Conservation (phyloP, 257 asterid species). For the Plantago major region DNA sequence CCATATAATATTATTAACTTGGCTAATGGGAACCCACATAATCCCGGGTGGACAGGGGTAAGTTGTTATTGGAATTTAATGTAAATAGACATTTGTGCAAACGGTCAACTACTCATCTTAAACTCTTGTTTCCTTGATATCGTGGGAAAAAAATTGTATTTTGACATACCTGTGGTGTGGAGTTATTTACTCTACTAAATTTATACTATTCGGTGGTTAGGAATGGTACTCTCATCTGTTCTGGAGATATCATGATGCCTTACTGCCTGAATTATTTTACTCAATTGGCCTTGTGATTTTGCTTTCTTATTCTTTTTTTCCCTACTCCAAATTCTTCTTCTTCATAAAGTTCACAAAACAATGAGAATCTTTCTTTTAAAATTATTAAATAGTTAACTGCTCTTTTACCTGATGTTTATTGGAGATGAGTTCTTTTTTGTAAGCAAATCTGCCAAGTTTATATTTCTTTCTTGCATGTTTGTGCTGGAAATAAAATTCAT, state of each 20-base stretch:
- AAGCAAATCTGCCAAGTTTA: slow-evolving; percentile 8
- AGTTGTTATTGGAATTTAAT: slow-evolving; percentile 21
- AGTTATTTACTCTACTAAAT: background rate
- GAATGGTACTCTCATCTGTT: no score
- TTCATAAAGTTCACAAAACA: background rate
- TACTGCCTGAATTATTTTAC: no score
- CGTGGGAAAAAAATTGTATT: background rate
- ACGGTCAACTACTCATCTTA: background rate
- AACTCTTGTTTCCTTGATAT: background rate
- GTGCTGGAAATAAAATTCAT: slow-evolving; percentile 6
- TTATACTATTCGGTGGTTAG: no score
- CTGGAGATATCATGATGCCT: no score
- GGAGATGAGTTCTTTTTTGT: slow-evolving; percentile 3
- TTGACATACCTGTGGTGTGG: background rate
- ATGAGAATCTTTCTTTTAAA: background rate
- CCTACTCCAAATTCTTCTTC: no score
- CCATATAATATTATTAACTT: slow-evolving; percentile 88
- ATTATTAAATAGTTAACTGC: background rate
- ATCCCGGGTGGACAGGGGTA: slow-evolving; percentile 99
- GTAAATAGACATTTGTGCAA: background rate
- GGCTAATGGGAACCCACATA: slow-evolving; percentile 88
- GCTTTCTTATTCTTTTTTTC: no score
- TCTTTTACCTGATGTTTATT: slow-evolving; percentile 4
- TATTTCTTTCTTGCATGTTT: slow-evolving; percentile 7
- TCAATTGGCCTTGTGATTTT: no score